Evolutionary conservation across 495 filamentous ascomycete species (phyloP).

Genomic region (Lasiosphaeria hispida): DNA sequence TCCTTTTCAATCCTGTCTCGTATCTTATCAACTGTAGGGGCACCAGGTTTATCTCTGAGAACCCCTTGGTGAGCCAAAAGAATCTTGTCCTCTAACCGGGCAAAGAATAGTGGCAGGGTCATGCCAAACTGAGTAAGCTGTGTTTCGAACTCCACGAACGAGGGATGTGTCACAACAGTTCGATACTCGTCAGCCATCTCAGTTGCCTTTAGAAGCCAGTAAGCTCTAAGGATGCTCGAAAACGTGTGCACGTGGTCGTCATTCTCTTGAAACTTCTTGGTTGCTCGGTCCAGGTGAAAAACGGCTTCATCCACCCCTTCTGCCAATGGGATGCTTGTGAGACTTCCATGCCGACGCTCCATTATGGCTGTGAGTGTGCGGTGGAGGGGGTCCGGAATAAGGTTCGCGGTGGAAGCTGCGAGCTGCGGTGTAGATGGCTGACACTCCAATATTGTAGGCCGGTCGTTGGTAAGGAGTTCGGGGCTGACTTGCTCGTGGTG

Average conservation of each 20-base stretch:
- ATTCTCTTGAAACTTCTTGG: slow-evolving; percentile 8
- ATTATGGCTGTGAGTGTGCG: not conserved
- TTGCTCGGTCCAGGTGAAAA: slow-evolving; percentile 23
- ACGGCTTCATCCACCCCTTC: slow-evolving; percentile 15
- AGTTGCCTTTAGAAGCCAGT: slow-evolving; percentile 17
- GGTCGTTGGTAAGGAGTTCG: not conserved
- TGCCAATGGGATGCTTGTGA: slow-evolving; percentile 3
- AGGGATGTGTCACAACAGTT: not conserved
- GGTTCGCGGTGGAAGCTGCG: no score
- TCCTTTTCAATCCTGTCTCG: no score
- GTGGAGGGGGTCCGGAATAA: slow-evolving; percentile 1
- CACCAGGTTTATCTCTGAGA: no score
- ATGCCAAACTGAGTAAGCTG: slow-evolving; percentile 17
- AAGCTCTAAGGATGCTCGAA: slow-evolving; percentile 16
- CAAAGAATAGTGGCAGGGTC: slow-evolving; percentile 12
- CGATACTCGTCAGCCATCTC: slow-evolving; percentile 11
- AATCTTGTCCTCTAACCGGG: not conserved
- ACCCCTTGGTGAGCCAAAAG: not conserved
- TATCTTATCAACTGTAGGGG: no score
- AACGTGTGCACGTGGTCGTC: not conserved
- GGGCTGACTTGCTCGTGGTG: not conserved
- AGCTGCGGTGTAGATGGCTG: not conserved
- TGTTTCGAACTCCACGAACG: slow-evolving; percentile 10
- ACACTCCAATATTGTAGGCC: not conserved
- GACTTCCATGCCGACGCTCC: not conserved